Conservation (phyloP, 2,329 filamentous ascomycete genomes). For the Colletotrichum lindemuthianum region DNA sequence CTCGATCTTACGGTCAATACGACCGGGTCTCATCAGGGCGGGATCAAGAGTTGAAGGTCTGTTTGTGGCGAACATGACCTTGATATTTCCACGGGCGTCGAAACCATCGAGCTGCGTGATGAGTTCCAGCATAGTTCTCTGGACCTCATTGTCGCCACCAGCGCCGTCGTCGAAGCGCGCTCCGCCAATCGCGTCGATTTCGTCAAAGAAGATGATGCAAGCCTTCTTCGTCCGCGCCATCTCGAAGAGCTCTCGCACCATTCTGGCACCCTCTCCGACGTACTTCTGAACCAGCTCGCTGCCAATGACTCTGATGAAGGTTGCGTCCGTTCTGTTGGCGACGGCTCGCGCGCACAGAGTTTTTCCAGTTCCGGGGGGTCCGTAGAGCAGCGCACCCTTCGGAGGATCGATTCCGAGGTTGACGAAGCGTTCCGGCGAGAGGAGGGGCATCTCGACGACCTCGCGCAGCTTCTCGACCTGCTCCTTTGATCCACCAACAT, state of each 20-base stretch:
- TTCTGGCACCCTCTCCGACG: constrained; percentile 95
- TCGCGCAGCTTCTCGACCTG: constrained; percentile 99
- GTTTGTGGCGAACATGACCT: constrained; percentile 99
- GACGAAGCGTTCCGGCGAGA: constrained; percentile 97
- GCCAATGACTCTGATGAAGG: constrained; percentile 98
- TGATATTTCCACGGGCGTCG: constrained; percentile 96
- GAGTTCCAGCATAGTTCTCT: constrained; percentile 96
- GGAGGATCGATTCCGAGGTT: constrained; percentile 99
- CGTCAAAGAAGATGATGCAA: constrained; percentile 99
- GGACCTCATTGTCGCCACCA: constrained; percentile 96
- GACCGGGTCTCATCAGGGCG: constrained; percentile 95
- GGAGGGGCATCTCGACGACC: constrained; percentile 96
- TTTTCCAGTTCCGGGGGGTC: constrained; percentile 98
- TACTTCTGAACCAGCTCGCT: constrained; percentile 99
- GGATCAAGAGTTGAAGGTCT: constrained; percentile 94
- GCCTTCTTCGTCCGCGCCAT: constrained; percentile 99
- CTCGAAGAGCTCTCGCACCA: constrained; percentile 98
- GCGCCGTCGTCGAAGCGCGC: constrained; percentile 97
- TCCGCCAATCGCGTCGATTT: constrained; percentile 95
- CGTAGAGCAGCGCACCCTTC: constrained; percentile 96
- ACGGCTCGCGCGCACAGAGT: constrained; percentile 97
- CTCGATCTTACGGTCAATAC: constrained; percentile 99
- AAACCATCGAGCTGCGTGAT: constrained; percentile 98
- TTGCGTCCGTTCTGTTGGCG: constrained; percentile 96
- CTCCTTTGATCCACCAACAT: constrained; percentile 99